These are phyloP conservation scores for Oropetium thomaeum DNA, from an alignment of 176 grass and related monocot species.

Conservation along the genomic window DNA sequence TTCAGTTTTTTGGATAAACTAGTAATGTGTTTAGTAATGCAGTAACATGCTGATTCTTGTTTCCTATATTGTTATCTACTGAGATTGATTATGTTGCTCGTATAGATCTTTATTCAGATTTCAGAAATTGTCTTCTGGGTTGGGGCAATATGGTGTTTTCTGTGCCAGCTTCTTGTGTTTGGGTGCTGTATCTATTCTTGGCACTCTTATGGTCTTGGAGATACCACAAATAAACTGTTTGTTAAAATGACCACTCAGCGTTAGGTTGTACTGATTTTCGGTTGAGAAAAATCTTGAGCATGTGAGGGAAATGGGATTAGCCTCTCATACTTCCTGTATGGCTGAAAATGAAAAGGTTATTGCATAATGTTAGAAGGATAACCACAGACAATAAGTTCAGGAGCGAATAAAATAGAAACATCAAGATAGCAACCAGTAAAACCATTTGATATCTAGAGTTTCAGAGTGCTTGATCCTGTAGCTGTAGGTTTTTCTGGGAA, in stretches of 20 bases:
- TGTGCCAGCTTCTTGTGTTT: slow-evolving; percentile 23
- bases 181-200: neutral
- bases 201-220: slow-evolving; percentile 11
- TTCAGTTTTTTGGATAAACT: slow-evolving; percentile 13
- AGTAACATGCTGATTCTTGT: neutral
- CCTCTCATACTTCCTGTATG: neutral
- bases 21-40: neutral
- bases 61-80: slow-evolving; percentile 1
- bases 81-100: slow-evolving; percentile 10
- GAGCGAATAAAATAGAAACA: neutral
- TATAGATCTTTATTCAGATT: neutral
- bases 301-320: neutral
- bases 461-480: neutral
- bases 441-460: neutral
- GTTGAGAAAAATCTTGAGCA: slow-evolving; percentile 11
- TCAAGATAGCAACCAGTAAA: neutral
- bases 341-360: neutral
- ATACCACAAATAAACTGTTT: slow-evolving; percentile 9
- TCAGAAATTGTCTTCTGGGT: neutral
- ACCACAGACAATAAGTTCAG: neutral
- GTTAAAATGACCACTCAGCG: neutral
- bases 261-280: neutral
- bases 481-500: neutral
- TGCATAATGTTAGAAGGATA: neutral
- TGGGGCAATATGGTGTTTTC: neutral